These are phyloP conservation scores for Austropuccinia psidii DNA, from an alignment of 1,284 basidiomycete species.

Conservation along the genomic window DNA sequence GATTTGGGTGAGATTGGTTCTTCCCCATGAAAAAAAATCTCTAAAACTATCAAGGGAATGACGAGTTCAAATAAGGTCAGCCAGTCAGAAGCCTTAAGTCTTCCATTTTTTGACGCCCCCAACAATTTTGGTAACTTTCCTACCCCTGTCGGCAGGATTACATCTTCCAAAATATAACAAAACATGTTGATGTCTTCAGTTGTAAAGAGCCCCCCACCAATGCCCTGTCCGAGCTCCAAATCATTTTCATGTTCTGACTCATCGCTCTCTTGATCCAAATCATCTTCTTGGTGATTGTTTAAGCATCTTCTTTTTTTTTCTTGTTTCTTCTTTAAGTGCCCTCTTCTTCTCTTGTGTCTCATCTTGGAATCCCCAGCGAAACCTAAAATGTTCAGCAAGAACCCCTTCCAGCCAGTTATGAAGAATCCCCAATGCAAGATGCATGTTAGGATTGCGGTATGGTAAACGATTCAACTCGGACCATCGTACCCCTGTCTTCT, in stretches of 20 bases:
- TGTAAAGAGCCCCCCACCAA: background rate
- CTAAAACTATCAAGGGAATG: background rate
- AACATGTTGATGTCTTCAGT: background rate
- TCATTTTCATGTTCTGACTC: no score
- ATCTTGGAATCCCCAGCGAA: background rate
- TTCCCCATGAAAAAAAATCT: background rate
- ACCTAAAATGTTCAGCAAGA: background rate
- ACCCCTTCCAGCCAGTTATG: conserved; percentile 23
- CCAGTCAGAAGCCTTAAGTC: conserved; percentile 21
- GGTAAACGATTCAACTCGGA: conserved; percentile 8
- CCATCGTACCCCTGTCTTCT: background rate
- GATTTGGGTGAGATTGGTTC: background rate
- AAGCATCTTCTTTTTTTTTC: no score
- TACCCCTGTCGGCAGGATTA: conserved; percentile 3
- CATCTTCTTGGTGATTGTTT: no score
- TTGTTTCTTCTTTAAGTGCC: no score
- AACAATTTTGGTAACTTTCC: background rate
- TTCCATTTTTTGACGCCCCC: background rate
- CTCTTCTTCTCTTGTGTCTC: no score
- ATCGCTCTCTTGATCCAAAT: no score
- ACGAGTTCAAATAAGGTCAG: background rate
- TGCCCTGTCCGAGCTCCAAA: no score
- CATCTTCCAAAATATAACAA: background rate
- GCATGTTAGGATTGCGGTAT: background rate
- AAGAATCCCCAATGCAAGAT: background rate